Evolutionary conservation across 768 basidiomycete genomes (phyloP), one percentile per base, ranked within the genome.

Genomic region (Suillus tomentosus): DNA sequence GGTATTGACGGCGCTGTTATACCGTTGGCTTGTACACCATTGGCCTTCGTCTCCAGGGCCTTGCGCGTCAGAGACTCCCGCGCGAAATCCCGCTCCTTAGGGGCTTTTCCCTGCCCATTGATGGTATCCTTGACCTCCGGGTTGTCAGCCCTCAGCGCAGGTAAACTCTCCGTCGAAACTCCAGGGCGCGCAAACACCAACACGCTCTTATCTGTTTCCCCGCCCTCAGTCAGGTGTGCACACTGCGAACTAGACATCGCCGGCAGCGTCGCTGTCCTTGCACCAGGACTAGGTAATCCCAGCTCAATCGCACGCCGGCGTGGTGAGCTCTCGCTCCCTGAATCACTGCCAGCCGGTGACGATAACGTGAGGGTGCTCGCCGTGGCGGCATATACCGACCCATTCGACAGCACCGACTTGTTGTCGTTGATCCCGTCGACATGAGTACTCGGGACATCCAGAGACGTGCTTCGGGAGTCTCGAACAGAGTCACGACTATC

Each of bases 171-270:
- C 8, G 93, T 94, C 14, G 89, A 91, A 60, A 85, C 82, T 13
- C 84, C 87, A 17, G 94, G 91, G 56, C 94, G 84, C 27, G 87
- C 90, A 75, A 95, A 88, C 19, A 79, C 80, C 68, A 90, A 78
- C 43, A 95, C 94, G 17, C 89, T 90, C 8, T 86, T 87, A 71
- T 93, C 90, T 82, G 88, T 85, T 70, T 90, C 69, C 45, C 58
- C 40, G 24, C 57, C 67, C 14, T 64, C 66, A 10, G 50, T 5
- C 7, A 24, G 37, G 13, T 63, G 62, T 36, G 61, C 65, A 19
- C 67, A 63, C 0, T 27, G n/a, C 15, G 63, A 9, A 36, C 24
- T 53, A 17, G 22, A 37, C 24, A 73, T 61, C 3, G 67, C 73
- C 17, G 80, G 81, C 31, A 80, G 74, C 11, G 80, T 80, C 43